Evolutionary conservation across 768 basidiomycete genomes (phyloP).

Genomic region (Lentinula sp.): DNA sequence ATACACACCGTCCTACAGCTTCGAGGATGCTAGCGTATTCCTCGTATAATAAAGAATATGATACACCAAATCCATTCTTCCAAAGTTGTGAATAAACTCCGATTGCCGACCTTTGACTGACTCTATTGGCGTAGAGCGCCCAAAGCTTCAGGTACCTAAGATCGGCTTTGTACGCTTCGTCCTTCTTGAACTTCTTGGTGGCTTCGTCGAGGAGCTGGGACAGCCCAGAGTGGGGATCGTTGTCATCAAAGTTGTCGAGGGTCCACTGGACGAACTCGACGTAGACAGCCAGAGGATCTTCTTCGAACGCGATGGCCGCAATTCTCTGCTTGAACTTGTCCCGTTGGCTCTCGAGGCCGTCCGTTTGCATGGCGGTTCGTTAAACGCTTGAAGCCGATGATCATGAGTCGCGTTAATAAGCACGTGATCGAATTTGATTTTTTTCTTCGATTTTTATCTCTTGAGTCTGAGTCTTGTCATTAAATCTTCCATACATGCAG

Average conservation of each 20-base stretch:
- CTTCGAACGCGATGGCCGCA: constrained; percentile 50
- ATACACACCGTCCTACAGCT: constrained; percentile 64
- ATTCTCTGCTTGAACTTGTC: constrained; percentile 31
- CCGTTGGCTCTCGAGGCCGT: constrained; percentile 12
- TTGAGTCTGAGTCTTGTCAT: background rate
- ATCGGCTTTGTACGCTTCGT: constrained; percentile 82
- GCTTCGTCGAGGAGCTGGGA: constrained; percentile 79
- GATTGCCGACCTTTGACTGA: constrained; percentile 65
- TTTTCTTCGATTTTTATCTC: background rate
- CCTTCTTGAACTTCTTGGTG: constrained; percentile 74
- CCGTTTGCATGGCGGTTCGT: constrained; percentile 9
- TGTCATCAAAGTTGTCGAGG: constrained; percentile 68
- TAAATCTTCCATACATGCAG: too few relatives aligned
- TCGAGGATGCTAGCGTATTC: constrained; percentile 85
- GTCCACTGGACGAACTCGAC: constrained; percentile 90
- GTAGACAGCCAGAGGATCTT: constrained; percentile 84
- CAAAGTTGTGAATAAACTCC: constrained; percentile 70
- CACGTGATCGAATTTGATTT: background rate
- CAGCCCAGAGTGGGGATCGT: constrained; percentile 65
- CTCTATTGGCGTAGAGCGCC: constrained; percentile 78
- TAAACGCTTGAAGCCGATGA: background rate
- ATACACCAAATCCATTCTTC: constrained; percentile 68
- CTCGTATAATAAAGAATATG: constrained; percentile 80
- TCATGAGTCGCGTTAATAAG: background rate
- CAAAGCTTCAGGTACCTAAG: constrained; percentile 89